phyloP scores from a whole-genome alignment of 2,329 filamentous ascomycete genomes.

The Fusarium zealandicum region DNA sequence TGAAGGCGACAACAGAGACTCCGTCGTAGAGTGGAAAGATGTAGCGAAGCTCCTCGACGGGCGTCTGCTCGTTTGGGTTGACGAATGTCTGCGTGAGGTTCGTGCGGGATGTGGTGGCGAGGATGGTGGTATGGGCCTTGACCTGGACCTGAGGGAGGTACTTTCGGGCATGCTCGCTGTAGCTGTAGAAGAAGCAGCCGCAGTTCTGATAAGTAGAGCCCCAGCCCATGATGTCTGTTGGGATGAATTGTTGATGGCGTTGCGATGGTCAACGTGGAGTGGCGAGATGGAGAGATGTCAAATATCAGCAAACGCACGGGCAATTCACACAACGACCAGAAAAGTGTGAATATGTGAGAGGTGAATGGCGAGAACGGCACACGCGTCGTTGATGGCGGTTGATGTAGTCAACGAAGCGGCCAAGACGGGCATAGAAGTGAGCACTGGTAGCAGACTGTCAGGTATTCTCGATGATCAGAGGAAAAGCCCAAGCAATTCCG shows the following conservation, averaged over 20 bases:
- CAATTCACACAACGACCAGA: too few species aligned
- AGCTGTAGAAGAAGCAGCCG: conserved; percentile 47
- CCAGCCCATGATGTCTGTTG: conserved; percentile 4
- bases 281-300: background rate
- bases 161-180: conserved; percentile 29
- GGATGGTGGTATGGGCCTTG: conserved; percentile 66
- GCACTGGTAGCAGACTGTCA: too few species aligned
- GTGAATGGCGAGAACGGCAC: too few species aligned
- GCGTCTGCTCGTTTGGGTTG: conserved; percentile 55
- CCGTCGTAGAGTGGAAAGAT: conserved; percentile 77
- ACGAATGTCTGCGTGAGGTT: conserved; percentile 64
- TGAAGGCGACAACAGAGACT: conserved; percentile 72
- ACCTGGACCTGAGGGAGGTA: conserved; percentile 68
- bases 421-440: too few species aligned
- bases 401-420: too few species aligned
- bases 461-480: too few species aligned
- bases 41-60: conserved; percentile 62
- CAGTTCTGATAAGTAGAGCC: conserved; percentile 32
- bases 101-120: conserved; percentile 59
- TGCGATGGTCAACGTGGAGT: background rate
- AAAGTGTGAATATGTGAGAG: too few species aligned
- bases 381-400: too few species aligned
- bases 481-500: too few species aligned
- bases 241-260: background rate
- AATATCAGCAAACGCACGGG: background rate